Evolutionary conservation across 208 protist genomes (phyloP).

Genomic region (Wallacemonas rigidus): DNA sequence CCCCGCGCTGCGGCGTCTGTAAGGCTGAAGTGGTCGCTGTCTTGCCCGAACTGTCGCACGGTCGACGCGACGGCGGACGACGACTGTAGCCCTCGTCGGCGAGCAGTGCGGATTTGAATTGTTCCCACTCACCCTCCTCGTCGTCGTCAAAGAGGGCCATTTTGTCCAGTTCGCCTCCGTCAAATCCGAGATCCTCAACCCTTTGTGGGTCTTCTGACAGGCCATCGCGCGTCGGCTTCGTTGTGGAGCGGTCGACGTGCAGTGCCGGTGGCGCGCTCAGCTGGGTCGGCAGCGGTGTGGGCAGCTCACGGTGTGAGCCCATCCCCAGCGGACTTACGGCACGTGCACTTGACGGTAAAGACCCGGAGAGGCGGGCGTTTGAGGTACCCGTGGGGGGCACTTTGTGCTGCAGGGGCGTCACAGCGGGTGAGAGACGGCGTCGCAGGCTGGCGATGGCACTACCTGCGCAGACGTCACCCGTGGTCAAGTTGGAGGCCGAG

Average conservation of each 20-base stretch:
- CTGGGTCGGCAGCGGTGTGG: too few species aligned
- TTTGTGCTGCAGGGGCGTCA: background rate
- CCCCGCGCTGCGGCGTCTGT: too few species aligned
- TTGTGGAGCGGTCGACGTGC: too few species aligned
- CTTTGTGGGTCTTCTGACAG: too few species aligned
- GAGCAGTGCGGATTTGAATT: conserved; percentile 40
- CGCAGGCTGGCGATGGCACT: conserved; percentile 51
- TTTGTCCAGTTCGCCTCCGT: background rate
- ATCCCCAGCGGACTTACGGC: background rate
- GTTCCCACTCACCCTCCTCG: conserved; percentile 67
- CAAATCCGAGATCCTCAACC: background rate
- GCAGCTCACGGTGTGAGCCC: too few species aligned
- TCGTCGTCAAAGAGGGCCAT: conserved; percentile 29
- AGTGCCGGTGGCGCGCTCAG: too few species aligned
- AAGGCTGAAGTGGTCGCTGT: too few species aligned
- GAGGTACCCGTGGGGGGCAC: background rate
- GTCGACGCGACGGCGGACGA: conserved; percentile 2
- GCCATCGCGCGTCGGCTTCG: too few species aligned
- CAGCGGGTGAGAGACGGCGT: conserved; percentile 22
- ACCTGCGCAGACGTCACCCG: conserved; percentile 40
- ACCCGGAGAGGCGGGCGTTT: background rate
- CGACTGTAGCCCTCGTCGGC: conserved; percentile 6
- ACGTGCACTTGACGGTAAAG: background rate
- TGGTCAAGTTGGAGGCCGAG: conserved; percentile 37
- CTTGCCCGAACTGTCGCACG: background rate